Evolutionary conservation across 2,329 filamentous ascomycete genomes (phyloP).

Genomic region (Myriosclerotinia duriaeana): DNA sequence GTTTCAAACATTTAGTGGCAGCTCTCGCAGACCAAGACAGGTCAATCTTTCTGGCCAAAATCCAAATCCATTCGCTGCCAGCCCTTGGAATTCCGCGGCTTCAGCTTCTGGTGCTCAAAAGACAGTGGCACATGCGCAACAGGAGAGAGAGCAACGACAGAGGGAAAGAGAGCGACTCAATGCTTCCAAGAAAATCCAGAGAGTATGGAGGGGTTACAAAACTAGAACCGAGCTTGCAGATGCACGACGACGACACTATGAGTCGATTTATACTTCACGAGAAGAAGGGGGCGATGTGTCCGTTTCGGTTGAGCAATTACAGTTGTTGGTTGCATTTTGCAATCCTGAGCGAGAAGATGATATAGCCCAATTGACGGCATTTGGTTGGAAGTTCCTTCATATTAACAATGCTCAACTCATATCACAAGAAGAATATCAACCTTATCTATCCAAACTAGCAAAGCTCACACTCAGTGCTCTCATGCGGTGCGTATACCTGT

Average conservation of each 20-base stretch:
- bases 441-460: slow-evolving; percentile 32
- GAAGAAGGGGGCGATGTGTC: neutral
- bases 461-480: slow-evolving; percentile 34
- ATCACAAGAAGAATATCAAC: slow-evolving; percentile 29
- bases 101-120: slow-evolving; percentile 66
- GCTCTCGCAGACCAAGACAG: slow-evolving; percentile 79
- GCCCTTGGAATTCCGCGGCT: slow-evolving; percentile 51
- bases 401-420: slow-evolving; percentile 43
- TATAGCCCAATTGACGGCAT: slow-evolving; percentile 48
- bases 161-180: slow-evolving; percentile 75
- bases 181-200: slow-evolving; percentile 73
- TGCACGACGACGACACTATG: slow-evolving; percentile 60
- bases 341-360: slow-evolving; percentile 49
- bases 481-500: slow-evolving; percentile 31
- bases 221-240: slow-evolving; percentile 59
- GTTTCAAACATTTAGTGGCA: slow-evolving; percentile 92
- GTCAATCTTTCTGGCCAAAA: slow-evolving; percentile 90
- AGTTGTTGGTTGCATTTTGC: slow-evolving; percentile 53
- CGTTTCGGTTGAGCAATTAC: slow-evolving; percentile 45
- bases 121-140: slow-evolving; percentile 81
- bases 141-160: slow-evolving; percentile 78
- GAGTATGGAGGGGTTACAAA: slow-evolving; percentile 76
- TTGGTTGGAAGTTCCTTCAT: slow-evolving; percentile 40
- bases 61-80: slow-evolving; percentile 73
- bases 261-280: slow-evolving; percentile 45